Evolutionary conservation across 176 grass and related monocot genomes (phyloP).

Genomic region (Dendrocalamus sinicus): DNA sequence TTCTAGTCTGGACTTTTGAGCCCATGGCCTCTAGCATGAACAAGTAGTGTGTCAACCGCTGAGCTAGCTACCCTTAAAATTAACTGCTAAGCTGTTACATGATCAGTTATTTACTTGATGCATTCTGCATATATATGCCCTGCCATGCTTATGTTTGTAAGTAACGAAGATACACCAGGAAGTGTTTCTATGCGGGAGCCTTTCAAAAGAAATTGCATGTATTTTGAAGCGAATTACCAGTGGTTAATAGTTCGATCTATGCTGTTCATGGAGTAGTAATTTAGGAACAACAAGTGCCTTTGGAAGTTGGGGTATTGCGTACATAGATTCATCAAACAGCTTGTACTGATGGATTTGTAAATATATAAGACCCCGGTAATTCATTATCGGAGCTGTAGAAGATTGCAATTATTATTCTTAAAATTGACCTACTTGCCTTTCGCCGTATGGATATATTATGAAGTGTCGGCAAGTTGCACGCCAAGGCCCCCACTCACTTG

Average conservation of each 20-base stretch:
- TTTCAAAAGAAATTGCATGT: neutral
- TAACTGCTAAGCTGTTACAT: neutral
- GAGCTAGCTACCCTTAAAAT: too few relatives aligned
- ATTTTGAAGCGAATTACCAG: neutral
- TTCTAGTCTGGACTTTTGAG: too few relatives aligned
- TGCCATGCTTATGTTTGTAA: neutral
- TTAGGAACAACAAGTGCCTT: neutral
- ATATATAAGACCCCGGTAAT: neutral
- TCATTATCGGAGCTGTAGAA: neutral
- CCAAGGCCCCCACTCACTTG: neutral
- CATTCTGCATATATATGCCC: neutral
- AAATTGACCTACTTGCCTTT: neutral
- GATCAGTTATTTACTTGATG: neutral
- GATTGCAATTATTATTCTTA: neutral
- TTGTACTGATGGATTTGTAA: neutral
- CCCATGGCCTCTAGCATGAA: too few relatives aligned
- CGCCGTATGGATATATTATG: neutral
- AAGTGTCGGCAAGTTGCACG: slow-evolving; percentile 5
- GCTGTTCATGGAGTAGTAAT: neutral
- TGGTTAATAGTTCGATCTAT: neutral
- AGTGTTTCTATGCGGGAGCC: neutral
- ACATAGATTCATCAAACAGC: neutral
- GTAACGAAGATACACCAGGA: neutral
- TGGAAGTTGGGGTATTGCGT: neutral
- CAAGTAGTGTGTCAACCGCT: neutral